Percentiles rank a stretch among this genome's conserved stretches.
Evolutionary conservation across 2,329 filamentous ascomycete genomes (phyloP).

Genomic region (Ophiocordyceps camponoti-floridani): DNA sequence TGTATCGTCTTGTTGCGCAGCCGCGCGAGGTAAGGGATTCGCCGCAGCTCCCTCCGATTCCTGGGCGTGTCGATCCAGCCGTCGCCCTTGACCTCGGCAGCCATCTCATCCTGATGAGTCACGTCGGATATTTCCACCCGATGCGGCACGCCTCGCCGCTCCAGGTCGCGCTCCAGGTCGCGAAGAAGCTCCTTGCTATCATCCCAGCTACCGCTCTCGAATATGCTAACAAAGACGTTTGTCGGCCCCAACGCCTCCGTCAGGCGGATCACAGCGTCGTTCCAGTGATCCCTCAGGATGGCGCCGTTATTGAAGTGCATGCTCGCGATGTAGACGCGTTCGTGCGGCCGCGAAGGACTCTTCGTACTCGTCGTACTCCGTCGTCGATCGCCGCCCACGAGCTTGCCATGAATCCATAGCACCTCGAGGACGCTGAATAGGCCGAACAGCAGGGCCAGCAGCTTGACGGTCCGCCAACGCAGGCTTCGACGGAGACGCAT

Average conservation of each 20-base stretch:
- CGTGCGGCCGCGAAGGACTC: slow-evolving; percentile 9
- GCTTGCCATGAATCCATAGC: slow-evolving; percentile 17
- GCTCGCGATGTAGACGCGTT: slow-evolving; percentile 46
- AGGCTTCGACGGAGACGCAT: slow-evolving; percentile 17
- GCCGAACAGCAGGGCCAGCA: slow-evolving; percentile 15
- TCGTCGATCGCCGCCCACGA: slow-evolving; percentile 10
- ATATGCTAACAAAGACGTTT: slow-evolving; percentile 50
- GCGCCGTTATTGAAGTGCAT: slow-evolving; percentile 51
- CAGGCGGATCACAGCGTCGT: slow-evolving; percentile 37
- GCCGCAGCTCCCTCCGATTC: slow-evolving; percentile 35
- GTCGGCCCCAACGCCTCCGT: slow-evolving; percentile 36
- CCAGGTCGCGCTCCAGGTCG: slow-evolving; percentile 36
- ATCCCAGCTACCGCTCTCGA: slow-evolving; percentile 54
- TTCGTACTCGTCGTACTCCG: slow-evolving; percentile 4
- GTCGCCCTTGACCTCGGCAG: slow-evolving; percentile 19
- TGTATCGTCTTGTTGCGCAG: slow-evolving; percentile 46
- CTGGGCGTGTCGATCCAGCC: slow-evolving; percentile 48
- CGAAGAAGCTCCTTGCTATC: slow-evolving; percentile 43
- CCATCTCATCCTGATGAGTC: slow-evolving; percentile 39
- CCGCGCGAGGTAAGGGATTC: slow-evolving; percentile 50
- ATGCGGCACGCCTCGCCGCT: slow-evolving; percentile 29
- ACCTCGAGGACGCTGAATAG: slow-evolving; percentile 21
- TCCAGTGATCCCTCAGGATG: slow-evolving; percentile 45
- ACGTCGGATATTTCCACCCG: slow-evolving; percentile 38
- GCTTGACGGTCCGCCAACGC: slow-evolving; percentile 15